These are phyloP conservation scores for grape (Vitis vinifera) DNA, from an alignment of 164 flowering plant species.

Conservation along the genomic window DNA sequence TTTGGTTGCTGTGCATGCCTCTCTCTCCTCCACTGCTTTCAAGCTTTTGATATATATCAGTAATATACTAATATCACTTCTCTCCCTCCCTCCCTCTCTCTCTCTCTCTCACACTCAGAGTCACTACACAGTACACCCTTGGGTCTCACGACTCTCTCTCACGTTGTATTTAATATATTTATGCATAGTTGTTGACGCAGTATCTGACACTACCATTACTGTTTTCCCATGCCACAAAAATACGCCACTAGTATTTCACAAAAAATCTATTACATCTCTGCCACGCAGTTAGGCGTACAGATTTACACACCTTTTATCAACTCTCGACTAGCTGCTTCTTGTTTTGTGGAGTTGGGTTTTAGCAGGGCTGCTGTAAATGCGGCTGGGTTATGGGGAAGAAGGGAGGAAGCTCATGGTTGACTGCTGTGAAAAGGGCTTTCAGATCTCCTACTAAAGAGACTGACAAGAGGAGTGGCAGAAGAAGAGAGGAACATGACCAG, in stretches of 20 bases:
- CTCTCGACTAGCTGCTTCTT: too few species aligned
- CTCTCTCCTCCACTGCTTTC: not conserved
- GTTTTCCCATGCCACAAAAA: not conserved
- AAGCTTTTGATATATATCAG: too few species aligned
- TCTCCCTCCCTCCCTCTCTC: conserved; percentile 2
- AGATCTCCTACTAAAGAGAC: conserved; percentile 54
- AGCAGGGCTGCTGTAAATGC: too few species aligned
- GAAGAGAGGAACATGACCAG: conserved; percentile 31
- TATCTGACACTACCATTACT: conserved; percentile 5
- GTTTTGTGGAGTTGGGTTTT: conserved; percentile 16
- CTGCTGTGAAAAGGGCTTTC: conserved; percentile 62
- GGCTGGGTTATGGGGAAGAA: conserved; percentile 43
- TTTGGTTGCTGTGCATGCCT: conserved; percentile 9
- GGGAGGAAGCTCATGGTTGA: conserved; percentile 52
- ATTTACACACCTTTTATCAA: too few species aligned
- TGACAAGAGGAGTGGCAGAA: conserved; percentile 20
- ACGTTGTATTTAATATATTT: not conserved
- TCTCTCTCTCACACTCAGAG: too few species aligned
- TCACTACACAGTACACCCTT: too few species aligned
- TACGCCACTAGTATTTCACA: not conserved
- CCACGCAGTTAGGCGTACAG: not conserved
- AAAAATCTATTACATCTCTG: not conserved
- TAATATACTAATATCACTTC: not conserved
- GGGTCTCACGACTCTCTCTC: not conserved
- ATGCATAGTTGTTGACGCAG: conserved; percentile 6